Conservation (phyloP, 2,329 filamentous ascomycete genomes). For the Phialophora macrospora region DNA sequence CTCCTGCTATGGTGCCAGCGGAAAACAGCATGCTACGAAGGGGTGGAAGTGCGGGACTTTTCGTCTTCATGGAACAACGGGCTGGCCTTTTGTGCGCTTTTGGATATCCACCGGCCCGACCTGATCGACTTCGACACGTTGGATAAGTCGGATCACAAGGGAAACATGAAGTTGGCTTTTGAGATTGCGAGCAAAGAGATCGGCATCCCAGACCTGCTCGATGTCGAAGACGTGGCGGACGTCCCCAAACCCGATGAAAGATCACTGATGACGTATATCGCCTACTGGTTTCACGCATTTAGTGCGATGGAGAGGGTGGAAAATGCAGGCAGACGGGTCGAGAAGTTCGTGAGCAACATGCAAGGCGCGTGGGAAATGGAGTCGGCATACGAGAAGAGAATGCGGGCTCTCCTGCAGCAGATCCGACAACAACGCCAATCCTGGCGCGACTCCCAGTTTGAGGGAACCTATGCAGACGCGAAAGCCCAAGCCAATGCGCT, state of each 20-base stretch:
- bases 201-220: constrained; percentile 90
- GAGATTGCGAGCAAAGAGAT: constrained; percentile 96
- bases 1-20: constrained; percentile 95
- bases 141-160: constrained; percentile 90
- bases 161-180: constrained; percentile 98
- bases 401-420: constrained; percentile 77
- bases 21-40: constrained; percentile 98
- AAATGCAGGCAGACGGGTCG: constrained; percentile 91
- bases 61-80: constrained; percentile 97
- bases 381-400: constrained; percentile 88
- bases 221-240: constrained; percentile 97
- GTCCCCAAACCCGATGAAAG: constrained; percentile 94
- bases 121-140: constrained; percentile 95
- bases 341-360: constrained; percentile 99
- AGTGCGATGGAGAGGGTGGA: constrained; percentile 99
- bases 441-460: constrained; percentile 82
- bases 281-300: constrained; percentile 99
- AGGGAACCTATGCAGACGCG: constrained; percentile 89
- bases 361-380: constrained; percentile 99
- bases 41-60: constrained; percentile 94
- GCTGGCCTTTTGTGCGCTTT: constrained; percentile 89
- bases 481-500: constrained; percentile 85
- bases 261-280: constrained; percentile 98
- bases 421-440: constrained; percentile 73
- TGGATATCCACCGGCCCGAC: constrained; percentile 96